Base-by-base conservation (phyloP, 2,329 filamentous ascomycete species). In the Fonsecaea nubica region DNA sequence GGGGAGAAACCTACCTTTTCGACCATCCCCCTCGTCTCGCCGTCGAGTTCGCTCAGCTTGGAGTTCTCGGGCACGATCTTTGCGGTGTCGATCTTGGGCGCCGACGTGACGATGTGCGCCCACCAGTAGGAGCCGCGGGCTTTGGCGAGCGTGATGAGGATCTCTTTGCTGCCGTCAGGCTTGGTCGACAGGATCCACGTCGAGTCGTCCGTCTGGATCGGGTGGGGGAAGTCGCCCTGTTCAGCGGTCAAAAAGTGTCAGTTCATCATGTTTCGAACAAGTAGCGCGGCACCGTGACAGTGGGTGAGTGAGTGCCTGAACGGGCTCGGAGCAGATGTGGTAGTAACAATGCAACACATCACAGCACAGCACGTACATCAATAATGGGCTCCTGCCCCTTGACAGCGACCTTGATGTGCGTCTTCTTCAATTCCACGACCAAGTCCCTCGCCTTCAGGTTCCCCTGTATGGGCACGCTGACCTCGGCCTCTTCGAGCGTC, bases 41-140 rank as follows among this genome's bases (percentile, higher is more conserved):
- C 95, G 76, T 98, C 94, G 72, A 99, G 83, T 78, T 99, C 95
- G 64, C 91, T 89, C 75, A 99, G 84, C 79, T 93, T 96, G 77
- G 90, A 93, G 77, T 90, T 93, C 81, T 98, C 95, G 25, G 95
- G 95, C 77, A 89, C 87, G 80, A 99, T 98, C 84, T 97, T 97
- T 74, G 90, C 89, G 40, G 96, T 92, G 81, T 99, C 95, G 80
- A 99, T 96, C 80, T 90, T 91, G 70, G 95, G 95, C 3, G 93
- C 94, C 6, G 83, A 81, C 7, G 90, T 96, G 40, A 98, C 86
- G 45, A 98, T 92, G 80, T 98, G 93, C 36, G 92, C 82, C 95
- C 95, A 99, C 95, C 95, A 99, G 81, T 97, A 92, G 88, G 96
- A 91, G 85, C 97, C 95, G 84, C 97, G 97, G 72, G 87, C 81